Conservation (phyloP, 441 rosid genomes). For the Pelargonium australe region DNA sequence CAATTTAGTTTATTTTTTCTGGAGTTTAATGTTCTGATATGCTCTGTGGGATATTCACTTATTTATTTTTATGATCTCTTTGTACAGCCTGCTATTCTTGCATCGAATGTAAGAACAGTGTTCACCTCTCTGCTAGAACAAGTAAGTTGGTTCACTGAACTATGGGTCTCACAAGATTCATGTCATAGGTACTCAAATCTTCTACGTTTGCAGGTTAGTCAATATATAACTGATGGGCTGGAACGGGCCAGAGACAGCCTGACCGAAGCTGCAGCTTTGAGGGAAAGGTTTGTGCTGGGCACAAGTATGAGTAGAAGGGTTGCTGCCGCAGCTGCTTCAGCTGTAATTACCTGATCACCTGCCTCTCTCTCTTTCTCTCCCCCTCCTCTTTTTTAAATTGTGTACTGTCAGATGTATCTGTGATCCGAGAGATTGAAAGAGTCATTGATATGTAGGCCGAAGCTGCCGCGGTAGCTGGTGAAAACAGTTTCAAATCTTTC, state of each 20-base stretch:
- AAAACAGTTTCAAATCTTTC: slow-evolving; percentile 97
- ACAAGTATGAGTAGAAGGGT: slow-evolving; percentile 83
- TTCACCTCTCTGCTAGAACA: slow-evolving; percentile 90
- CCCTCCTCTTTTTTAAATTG: slow-evolving; percentile 1
- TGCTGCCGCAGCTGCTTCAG: slow-evolving; percentile 99
- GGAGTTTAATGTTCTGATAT: slow-evolving; percentile 2
- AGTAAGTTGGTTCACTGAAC: slow-evolving; percentile 47
- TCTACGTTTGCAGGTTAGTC: slow-evolving; percentile 58
- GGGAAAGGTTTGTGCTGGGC: slow-evolving; percentile 95
- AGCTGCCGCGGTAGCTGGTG: slow-evolving; percentile 99
- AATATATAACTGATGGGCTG: slow-evolving; percentile 90
- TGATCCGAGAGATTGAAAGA: slow-evolving; percentile 9
- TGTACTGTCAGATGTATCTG: background rate
- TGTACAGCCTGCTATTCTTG: slow-evolving; percentile 75
- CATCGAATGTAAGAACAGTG: slow-evolving; percentile 76
- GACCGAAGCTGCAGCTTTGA: slow-evolving; percentile 86
- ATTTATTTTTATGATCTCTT: slow-evolving; percentile 24
- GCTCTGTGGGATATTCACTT: slow-evolving; percentile 10
- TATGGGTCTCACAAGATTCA: slow-evolving; percentile 10
- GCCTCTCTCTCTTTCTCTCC: slow-evolving; percentile 17
- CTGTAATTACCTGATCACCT: slow-evolving; percentile 50
- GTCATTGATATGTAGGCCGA: slow-evolving; percentile 65
- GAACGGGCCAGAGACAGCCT: slow-evolving; percentile 93
- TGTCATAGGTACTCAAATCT: slow-evolving; percentile 17
- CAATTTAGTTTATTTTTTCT: background rate